Conservation (phyloP, 2,329 filamentous ascomycete species). For the Colletotrichum salicis region DNA sequence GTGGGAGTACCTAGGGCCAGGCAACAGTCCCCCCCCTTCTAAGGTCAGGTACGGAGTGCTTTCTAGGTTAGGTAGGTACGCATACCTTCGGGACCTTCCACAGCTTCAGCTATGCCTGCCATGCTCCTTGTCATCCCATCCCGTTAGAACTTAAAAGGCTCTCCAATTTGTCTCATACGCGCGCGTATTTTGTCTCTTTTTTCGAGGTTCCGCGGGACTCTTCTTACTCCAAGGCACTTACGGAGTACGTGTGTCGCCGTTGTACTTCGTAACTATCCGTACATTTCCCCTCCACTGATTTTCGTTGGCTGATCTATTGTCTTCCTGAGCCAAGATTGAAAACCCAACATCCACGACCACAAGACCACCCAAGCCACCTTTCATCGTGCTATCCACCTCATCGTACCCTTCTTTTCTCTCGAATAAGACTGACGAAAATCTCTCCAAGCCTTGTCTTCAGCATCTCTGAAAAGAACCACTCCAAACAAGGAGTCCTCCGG, state of each 20-base stretch:
- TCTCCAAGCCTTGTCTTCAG: background rate
- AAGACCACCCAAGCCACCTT: slow-evolving; percentile 36
- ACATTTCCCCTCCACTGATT: too few relatives aligned
- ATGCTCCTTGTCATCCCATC: background rate
- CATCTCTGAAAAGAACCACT: background rate
- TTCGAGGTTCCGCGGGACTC: background rate
- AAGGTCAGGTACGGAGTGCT: too few relatives aligned
- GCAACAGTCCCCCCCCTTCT: background rate
- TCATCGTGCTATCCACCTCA: slow-evolving; percentile 5
- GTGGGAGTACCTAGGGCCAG: background rate
- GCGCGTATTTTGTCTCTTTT: background rate
- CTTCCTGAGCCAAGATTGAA: background rate
- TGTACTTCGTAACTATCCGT: too few relatives aligned
- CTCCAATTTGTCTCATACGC: slow-evolving; percentile 21
- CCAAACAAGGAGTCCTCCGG: background rate
- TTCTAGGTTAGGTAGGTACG: too few relatives aligned
- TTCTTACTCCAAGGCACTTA: background rate
- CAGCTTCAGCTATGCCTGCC: background rate
- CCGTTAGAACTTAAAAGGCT: too few relatives aligned
- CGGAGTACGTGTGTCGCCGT: too few relatives aligned
- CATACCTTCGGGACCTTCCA: too few relatives aligned
- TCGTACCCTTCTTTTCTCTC: background rate
- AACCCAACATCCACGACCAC: background rate
- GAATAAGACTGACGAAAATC: background rate
- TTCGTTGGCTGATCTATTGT: background rate